A percentile compares a stretch with the other conserved stretches of the same genome.
Evolutionary conservation across 2,329 filamentous ascomycete species (phyloP).

Genomic region (Sclerotinia spermophila): DNA sequence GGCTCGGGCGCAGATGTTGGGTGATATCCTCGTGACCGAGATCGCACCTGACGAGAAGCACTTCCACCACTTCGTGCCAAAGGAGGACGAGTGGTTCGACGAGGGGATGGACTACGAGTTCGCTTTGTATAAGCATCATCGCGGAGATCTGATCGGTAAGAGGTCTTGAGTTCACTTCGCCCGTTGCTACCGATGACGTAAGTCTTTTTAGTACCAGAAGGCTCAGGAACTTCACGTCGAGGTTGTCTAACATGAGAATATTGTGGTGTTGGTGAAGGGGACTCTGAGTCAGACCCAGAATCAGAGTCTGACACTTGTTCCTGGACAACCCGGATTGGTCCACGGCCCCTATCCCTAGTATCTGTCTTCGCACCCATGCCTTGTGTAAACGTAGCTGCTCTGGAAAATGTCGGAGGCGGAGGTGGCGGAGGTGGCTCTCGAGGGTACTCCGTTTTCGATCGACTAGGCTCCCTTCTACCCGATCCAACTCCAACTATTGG

Average conservation of each 20-base stretch:
- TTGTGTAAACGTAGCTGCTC: slow-evolving; percentile 32
- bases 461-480: slow-evolving; percentile 29
- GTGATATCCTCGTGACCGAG: slow-evolving; percentile 24
- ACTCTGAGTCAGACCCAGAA: slow-evolving; percentile 13
- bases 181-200: slow-evolving; percentile 27
- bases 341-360: slow-evolving; percentile 25
- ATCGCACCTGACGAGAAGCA: slow-evolving; percentile 19
- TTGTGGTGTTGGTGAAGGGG: slow-evolving; percentile 13
- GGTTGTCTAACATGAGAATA: slow-evolving; percentile 14
- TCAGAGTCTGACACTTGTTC: slow-evolving; percentile 4
- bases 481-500: slow-evolving; percentile 22
- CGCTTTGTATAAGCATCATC: slow-evolving; percentile 24
- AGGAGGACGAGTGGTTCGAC: slow-evolving; percentile 24
- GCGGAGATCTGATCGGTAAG: slow-evolving; percentile 26
- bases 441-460: slow-evolving; percentile 35
- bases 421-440: slow-evolving; percentile 27
- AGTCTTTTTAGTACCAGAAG: slow-evolving; percentile 26
- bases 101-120: slow-evolving; percentile 31
- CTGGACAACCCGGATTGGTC: slow-evolving; percentile 26
- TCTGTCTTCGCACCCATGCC: slow-evolving; percentile 6
- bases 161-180: slow-evolving; percentile 19
- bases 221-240: slow-evolving; percentile 21
- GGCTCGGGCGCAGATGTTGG: slow-evolving; percentile 19
- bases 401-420: slow-evolving; percentile 28
- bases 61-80: slow-evolving; percentile 17